phyloP scores from a whole-genome alignment of 1,284 basidiomycete species.

The Violaceomyces palustris region DNA sequence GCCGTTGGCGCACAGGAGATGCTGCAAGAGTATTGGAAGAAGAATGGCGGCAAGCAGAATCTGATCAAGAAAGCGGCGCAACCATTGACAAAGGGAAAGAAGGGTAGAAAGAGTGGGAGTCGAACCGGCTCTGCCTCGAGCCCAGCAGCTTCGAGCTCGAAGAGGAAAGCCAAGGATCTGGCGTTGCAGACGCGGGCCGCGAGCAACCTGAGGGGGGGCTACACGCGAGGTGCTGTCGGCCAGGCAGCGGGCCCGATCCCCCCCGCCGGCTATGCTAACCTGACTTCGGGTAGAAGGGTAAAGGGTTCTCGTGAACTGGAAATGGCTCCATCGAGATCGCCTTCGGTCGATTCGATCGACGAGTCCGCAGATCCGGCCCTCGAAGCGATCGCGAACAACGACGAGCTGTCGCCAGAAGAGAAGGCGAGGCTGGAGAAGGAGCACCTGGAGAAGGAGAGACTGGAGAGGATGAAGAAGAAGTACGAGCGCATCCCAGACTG shows the following conservation, averaged over 20 bases:
- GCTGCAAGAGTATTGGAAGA: conserved; percentile 23
- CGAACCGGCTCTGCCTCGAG: not conserved
- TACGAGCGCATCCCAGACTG: conserved; percentile 30
- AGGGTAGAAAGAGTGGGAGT: conserved; percentile 5
- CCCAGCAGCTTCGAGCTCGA: not conserved
- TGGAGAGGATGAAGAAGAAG: conserved; percentile 14
- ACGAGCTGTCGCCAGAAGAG: conserved; percentile 6
- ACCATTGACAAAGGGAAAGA: conserved; percentile 8
- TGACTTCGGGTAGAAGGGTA: not conserved
- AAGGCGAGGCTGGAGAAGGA: conserved; percentile 8
- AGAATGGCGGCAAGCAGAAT: conserved; percentile 2
- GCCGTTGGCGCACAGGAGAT: conserved; percentile 33
- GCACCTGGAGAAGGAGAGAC: conserved; percentile 8
- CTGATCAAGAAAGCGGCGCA: conserved; percentile 13
- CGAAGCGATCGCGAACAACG: conserved; percentile 11
- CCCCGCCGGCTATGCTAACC: too few relatives aligned
- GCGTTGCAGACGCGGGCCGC: not conserved
- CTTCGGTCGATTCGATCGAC: conserved; percentile 5
- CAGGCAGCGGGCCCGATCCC: not conserved
- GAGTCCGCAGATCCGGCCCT: conserved; percentile 4
- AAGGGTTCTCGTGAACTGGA: not conserved
- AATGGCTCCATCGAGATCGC: not conserved
- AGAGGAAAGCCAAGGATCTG: conserved; percentile 1
- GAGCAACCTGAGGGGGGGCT: not conserved
- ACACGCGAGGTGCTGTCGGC: not conserved